Conservation (phyloP, 768 basidiomycete species). For the Podaxis carcinomalis region DNA sequence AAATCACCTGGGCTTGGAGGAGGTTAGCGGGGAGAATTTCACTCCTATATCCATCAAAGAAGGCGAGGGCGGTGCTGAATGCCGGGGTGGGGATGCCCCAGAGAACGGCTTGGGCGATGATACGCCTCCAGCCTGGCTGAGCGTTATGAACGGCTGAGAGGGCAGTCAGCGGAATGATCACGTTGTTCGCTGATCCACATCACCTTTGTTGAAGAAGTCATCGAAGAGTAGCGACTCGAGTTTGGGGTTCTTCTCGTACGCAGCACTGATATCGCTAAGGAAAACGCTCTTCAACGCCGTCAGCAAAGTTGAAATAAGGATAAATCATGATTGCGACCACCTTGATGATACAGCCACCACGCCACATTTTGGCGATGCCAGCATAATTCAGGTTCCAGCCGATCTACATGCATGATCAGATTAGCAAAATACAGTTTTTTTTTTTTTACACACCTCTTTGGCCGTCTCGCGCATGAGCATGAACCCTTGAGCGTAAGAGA, state of each 20-base stretch:
- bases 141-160: slow-evolving; percentile 80
- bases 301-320: background rate
- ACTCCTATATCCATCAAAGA: slow-evolving; percentile 98
- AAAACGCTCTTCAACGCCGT: slow-evolving; percentile 65
- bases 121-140: slow-evolving; percentile 97
- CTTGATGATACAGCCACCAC: slow-evolving; percentile 99
- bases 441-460: slow-evolving; percentile 60
- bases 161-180: slow-evolving; percentile 1
- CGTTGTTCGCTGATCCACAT: background rate
- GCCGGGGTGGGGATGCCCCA: slow-evolving; percentile 98
- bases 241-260: slow-evolving; percentile 79
- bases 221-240: slow-evolving; percentile 94
- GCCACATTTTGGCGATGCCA: slow-evolving; percentile 99
- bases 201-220: slow-evolving; percentile 95
- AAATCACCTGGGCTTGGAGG: slow-evolving; percentile 80
- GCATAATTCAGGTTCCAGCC: slow-evolving; percentile 95
- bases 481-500: slow-evolving; percentile 99
- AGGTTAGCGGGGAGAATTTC: slow-evolving; percentile 93
- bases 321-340: slow-evolving; percentile 17
- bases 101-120: slow-evolving; percentile 91
- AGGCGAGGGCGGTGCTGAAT: slow-evolving; percentile 96
- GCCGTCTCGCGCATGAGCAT: slow-evolving; percentile 99
- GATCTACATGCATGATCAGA: slow-evolving; percentile 35
- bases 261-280: slow-evolving; percentile 87
- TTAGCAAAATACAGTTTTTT: background rate